Base-by-base conservation (phyloP, 2,329 filamentous ascomycete species). In the Arthrobotrys musiformis region DNA sequence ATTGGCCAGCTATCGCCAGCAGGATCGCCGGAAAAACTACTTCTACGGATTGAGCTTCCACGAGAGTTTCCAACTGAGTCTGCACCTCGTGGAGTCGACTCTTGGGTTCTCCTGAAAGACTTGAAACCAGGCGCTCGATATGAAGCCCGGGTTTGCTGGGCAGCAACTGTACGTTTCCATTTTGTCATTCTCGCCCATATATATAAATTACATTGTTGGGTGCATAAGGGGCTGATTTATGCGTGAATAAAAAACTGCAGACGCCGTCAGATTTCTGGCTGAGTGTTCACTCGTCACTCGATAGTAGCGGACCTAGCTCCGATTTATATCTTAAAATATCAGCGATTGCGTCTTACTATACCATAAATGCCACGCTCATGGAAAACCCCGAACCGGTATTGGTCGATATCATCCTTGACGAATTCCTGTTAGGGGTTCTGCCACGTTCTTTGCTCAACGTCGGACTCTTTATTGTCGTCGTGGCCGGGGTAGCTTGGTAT, bases 101-200 rank as follows among this genome's bases (percentile, higher is more conserved):
- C 91, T 28, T 98, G 95, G 95, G 88, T 93, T 80, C 85, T 94
- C 6, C 88, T 99, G 4, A 88, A 91, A 70, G 85, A 87, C 35
- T 86, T 99, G 67, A 86, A 84, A n/a, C 87, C 89, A 37, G 89
- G 89, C 9, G 90, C 91, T 81, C 88, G 93, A 79, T 97, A 98
- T 86, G 95, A 99, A 85, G 88, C 97, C 58, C 90, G 95, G 67
- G 87, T 97, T 75, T 98, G 94, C 85, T 99, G 94, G 94, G 87
- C 93, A 76, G 95, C 95, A 44, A 95, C 91, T 77, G 94, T 97
- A 87, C 84, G 92, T 87, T 28, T 13, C 17, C 37, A 17, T 40
- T 5, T n/a, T 42, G 8, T 42, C 1, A 40, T 15, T 15, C n/a
- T n/a, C 11, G 2, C 15, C 33, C 17, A 42, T 19, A 19, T 42